Conservation (phyloP, 2,329 filamentous ascomycete genomes). For the Aspergillus novofumigatus region DNA sequence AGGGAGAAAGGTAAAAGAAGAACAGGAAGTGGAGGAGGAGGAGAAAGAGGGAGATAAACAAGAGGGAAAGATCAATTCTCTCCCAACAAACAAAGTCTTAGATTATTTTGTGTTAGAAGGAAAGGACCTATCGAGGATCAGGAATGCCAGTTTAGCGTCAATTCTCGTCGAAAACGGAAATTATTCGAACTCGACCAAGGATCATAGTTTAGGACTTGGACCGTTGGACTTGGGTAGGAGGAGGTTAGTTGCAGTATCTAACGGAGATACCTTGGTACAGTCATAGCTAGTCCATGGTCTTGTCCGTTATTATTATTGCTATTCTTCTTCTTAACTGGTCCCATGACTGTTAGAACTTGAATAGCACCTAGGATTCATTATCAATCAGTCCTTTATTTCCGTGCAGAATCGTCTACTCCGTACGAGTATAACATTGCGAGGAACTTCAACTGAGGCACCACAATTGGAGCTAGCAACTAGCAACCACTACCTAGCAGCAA, state of each 20-base stretch:
- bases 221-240: neutral
- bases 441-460: neutral
- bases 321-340: too few relatives aligned
- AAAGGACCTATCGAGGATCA: neutral
- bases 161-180: neutral
- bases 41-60: constrained; percentile 3
- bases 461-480: too few relatives aligned
- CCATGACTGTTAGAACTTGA: too few relatives aligned
- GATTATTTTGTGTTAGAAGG: neutral
- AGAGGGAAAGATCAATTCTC: neutral
- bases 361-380: neutral
- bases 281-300: neutral
- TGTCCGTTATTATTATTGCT: neutral
- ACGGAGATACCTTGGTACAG: neutral
- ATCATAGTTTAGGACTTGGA: too few relatives aligned
- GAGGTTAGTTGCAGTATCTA: neutral
- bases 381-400: too few relatives aligned
- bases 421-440: neutral
- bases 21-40: constrained; percentile 1
- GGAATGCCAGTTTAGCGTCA: constrained; percentile 1
- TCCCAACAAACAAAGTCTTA: neutral
- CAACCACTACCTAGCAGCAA: too few relatives aligned
- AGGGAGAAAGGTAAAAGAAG: neutral
- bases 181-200: neutral
- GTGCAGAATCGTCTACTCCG: neutral